These are phyloP conservation scores for Sisymbrium irio DNA, from an alignment of 345 rosid genomes.

Conservation along the genomic window DNA sequence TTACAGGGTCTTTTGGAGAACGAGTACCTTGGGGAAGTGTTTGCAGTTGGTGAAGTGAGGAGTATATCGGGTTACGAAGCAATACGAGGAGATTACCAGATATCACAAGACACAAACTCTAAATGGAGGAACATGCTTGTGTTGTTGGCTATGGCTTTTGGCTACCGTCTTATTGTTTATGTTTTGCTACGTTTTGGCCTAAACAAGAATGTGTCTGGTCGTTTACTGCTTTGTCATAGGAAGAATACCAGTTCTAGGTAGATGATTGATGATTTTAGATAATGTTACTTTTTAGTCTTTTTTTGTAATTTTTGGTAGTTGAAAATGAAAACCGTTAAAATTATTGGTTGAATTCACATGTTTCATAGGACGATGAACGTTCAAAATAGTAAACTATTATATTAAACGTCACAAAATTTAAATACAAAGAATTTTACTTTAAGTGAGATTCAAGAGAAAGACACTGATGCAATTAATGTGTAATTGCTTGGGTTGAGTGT, in stretches of 20 bases:
- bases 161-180: constrained; percentile 63
- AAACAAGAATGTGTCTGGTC: constrained; percentile 12
- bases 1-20: constrained; percentile 91
- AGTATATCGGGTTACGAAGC: constrained; percentile 87
- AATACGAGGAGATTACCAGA: constrained; percentile 61
- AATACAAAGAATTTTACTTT: background rate
- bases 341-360: background rate
- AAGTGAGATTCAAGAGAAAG: background rate
- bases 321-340: background rate
- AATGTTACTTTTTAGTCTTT: background rate
- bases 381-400: background rate
- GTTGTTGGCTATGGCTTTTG: constrained; percentile 76
- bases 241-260: constrained; percentile 26
- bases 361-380: background rate
- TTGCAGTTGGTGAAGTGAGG: constrained; percentile 90
- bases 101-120: constrained; percentile 64
- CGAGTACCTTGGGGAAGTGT: constrained; percentile 78
- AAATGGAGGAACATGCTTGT: constrained; percentile 89
- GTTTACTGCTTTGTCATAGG: constrained; percentile 19
- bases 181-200: constrained; percentile 49
- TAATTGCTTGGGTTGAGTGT: background rate
- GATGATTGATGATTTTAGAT: background rate
- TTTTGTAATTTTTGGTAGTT: constrained; percentile 14
- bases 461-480: background rate
- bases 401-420: background rate